Conservation (phyloP, 2,329 filamentous ascomycete genomes). For the Mariannaea elegans region DNA sequence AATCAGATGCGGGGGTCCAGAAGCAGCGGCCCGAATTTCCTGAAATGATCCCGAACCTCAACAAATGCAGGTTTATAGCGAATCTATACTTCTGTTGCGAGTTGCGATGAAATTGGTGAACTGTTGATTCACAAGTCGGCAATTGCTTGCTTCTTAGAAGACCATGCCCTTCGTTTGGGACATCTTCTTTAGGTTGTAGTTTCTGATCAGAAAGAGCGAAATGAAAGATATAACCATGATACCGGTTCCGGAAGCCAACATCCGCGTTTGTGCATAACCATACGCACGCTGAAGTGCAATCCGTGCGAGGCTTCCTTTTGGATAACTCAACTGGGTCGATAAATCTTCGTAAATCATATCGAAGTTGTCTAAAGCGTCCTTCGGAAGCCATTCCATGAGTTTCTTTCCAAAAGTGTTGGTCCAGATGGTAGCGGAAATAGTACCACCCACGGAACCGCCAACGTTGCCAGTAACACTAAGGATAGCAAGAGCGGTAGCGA, state of each 20-base stretch:
- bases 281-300: slow-evolving; percentile 57
- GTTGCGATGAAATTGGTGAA: no score
- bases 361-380: slow-evolving; percentile 46
- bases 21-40: no score
- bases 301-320: slow-evolving; percentile 50
- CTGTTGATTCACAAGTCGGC: no score
- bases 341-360: slow-evolving; percentile 47
- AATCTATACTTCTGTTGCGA: no score
- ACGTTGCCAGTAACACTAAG: slow-evolving; percentile 54
- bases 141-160: no score
- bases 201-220: slow-evolving; percentile 41
- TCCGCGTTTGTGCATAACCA: slow-evolving; percentile 53
- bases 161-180: slow-evolving; percentile 43
- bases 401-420: slow-evolving; percentile 55
- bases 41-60: no score
- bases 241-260: slow-evolving; percentile 47
- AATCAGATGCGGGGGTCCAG: no score
- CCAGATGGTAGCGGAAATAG: slow-evolving; percentile 53
- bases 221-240: slow-evolving; percentile 39
- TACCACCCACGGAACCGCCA: slow-evolving; percentile 56
- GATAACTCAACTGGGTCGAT: slow-evolving; percentile 50
- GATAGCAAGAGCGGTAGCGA: slow-evolving; percentile 59
- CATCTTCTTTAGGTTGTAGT: slow-evolving; percentile 42
- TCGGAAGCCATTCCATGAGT: no score
- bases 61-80: no score